Base-by-base conservation (phyloP, 306 rosid genomes). In the Begonia loranthoides region DNA sequence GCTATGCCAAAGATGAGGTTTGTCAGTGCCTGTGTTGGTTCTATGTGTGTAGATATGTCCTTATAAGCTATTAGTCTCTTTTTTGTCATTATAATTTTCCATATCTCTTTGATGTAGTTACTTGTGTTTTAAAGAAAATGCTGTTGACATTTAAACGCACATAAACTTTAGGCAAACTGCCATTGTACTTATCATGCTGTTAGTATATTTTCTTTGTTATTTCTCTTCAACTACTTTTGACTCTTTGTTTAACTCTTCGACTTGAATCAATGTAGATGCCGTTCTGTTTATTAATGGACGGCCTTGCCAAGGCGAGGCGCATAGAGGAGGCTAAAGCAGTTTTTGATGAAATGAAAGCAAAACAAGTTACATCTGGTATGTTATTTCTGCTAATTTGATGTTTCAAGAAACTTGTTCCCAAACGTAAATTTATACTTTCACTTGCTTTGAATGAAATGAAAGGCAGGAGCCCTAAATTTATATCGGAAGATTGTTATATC, bases 1-100 rank as follows among this genome's bases (percentile, higher is more conserved):
- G 94, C 54, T 76, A 77, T 72, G 94, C 94, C 49, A 84, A 82
- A 72, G 80, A 85, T 55, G 97, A 89, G 97, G 97, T 89, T 61
- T 51, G 56, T 24, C 10, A 52, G 52, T 51, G 15, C 50, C 49
- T 41, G 63, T 62, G 13, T 16, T 38, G 6, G 24, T 36, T 15
- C 43, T 12, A 46, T 44, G 9, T 11, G 6, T 11, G 47, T 10
- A 40, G 13, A 19, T 17, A 33, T 12, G 48, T 7, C 36, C 36
- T 28, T 28, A 3, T 28, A 17, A 36, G 49, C 49, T 40, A 21
- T 16, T 6, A 15, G 21, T 59, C 39, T 56, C 63, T 61, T 50
- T 19, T 51, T 59, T 57, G 28, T 9, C 10, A 15, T 7, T 39
- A 67, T 63, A 47, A 58, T 50, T 45, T 24, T 60, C 64, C 36